Evolutionary conservation across 2,329 filamentous ascomycete species (phyloP).

Genomic region (Raffaelea arxii): DNA sequence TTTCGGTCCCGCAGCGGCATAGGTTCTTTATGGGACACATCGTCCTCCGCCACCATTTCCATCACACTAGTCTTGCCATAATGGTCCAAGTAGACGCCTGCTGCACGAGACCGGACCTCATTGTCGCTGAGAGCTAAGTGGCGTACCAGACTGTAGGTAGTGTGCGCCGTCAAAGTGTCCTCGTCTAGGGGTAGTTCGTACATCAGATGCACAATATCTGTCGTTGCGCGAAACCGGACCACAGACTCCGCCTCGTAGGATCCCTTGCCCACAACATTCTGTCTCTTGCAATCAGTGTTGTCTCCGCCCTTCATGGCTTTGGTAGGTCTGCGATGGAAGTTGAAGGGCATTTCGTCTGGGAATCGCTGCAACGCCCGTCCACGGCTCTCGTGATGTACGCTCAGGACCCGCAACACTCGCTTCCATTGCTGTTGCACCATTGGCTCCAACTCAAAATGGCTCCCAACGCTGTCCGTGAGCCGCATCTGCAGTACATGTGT

Average conservation of each 20-base stretch:
- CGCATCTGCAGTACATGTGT: conserved; percentile 5
- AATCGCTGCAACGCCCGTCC: conserved; percentile 5
- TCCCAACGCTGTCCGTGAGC: neutral
- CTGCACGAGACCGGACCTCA: conserved; percentile 1
- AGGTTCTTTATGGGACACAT: conserved; percentile 6
- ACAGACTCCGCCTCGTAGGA: neutral
- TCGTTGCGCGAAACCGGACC: conserved; percentile 9
- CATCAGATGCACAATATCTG: conserved; percentile 10
- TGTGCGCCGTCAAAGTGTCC: neutral
- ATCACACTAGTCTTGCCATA: neutral
- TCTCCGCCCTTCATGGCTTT: no score
- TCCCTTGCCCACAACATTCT: neutral
- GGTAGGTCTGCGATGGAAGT: no score
- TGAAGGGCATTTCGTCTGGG: conserved; percentile 11
- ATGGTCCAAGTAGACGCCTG: conserved; percentile 3
- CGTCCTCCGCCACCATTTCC: neutral
- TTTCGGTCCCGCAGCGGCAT: conserved; percentile 1
- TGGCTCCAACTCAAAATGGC: neutral
- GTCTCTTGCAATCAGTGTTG: no score
- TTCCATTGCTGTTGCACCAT: conserved; percentile 1
- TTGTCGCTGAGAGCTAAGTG: conserved; percentile 6
- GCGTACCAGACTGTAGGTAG: conserved; percentile 2
- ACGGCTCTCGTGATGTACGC: conserved; percentile 10
- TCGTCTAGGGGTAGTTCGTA: neutral
- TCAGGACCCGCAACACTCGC: conserved; percentile 6